A percentile compares a stretch with the other conserved stretches of the same genome.
Conservation (phyloP, 495 filamentous ascomycete genomes). For the Schizothecium vesticola region DNA sequence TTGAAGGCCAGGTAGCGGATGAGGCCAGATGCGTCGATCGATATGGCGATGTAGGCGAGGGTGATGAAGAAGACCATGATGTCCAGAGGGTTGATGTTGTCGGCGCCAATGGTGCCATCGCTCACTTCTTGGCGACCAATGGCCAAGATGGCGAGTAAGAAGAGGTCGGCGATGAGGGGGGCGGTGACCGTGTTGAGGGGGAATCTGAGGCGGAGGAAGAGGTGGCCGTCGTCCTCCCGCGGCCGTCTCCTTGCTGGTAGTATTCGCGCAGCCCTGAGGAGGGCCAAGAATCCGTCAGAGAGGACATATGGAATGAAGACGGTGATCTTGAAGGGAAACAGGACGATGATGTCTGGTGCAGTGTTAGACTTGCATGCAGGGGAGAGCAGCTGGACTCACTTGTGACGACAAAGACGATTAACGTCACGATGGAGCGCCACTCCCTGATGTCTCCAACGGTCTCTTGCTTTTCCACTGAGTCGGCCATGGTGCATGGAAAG, state of each 20-base stretch:
- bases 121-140: slow-evolving; percentile 57
- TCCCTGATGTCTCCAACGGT: slow-evolving; percentile 37
- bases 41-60: slow-evolving; percentile 68
- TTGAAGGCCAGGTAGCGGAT: slow-evolving; percentile 62
- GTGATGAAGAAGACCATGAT: slow-evolving; percentile 67
- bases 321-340: slow-evolving; percentile 59
- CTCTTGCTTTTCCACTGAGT: background rate
- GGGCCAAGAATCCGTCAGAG: slow-evolving; percentile 36
- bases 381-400: slow-evolving; percentile 40
- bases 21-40: slow-evolving; percentile 63
- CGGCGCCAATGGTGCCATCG: slow-evolving; percentile 55
- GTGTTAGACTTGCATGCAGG: background rate
- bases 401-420: slow-evolving; percentile 59
- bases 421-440: slow-evolving; percentile 59
- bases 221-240: background rate
- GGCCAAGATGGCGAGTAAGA: slow-evolving; percentile 57
- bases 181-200: slow-evolving; percentile 62
- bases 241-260: slow-evolving; percentile 35
- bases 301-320: slow-evolving; percentile 48
- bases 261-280: slow-evolving; percentile 42
- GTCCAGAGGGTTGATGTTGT: slow-evolving; percentile 56
- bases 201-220: slow-evolving; percentile 44
- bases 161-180: slow-evolving; percentile 59
- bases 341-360: slow-evolving; percentile 52
- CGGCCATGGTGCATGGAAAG: background rate